A percentile compares a stretch with the other conserved stretches of the same genome.
These are phyloP conservation scores for Dunaliella primolecta DNA, from an alignment of 139 green algal genomes.

Conservation along the genomic window DNA sequence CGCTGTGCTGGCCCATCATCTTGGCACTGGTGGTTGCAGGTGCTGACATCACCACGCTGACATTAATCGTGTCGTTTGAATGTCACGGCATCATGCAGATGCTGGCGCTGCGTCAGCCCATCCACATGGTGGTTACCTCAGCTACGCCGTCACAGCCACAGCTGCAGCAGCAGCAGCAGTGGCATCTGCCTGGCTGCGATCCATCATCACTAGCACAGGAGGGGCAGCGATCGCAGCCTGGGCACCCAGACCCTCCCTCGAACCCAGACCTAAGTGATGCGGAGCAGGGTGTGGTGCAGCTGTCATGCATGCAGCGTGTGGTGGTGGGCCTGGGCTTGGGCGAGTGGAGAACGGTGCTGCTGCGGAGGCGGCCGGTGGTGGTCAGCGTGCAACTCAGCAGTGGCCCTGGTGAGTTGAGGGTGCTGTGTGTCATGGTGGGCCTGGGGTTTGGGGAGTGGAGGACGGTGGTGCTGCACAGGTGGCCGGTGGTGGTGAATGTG, in stretches of 20 bases:
- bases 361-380: constrained; percentile 22
- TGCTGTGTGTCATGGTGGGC: constrained; percentile 14
- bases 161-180: constrained; percentile 1
- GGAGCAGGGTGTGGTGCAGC: background rate
- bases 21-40: too few relatives aligned
- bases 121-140: constrained; percentile 26
- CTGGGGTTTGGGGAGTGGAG: constrained; percentile 35
- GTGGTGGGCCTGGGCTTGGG: constrained; percentile 22
- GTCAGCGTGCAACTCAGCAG: constrained; percentile 31
- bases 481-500: constrained; percentile 32
- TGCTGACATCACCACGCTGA: too few relatives aligned
- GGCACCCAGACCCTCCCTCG: too few relatives aligned
- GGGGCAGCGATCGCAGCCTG: background rate
- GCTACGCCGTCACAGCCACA: background rate
- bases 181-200: too few relatives aligned
- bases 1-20: too few relatives aligned
- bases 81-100: too few relatives aligned
- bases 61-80: too few relatives aligned
- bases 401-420: constrained; percentile 26
- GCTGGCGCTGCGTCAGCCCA: constrained; percentile 29
- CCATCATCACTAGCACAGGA: background rate
- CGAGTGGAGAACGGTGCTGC: constrained; percentile 38
- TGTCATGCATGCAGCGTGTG: background rate
- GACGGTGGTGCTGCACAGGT: constrained; percentile 22
- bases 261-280: too few relatives aligned